Conservation (phyloP, 768 basidiomycete genomes). For the Tylopilus sp. region DNA sequence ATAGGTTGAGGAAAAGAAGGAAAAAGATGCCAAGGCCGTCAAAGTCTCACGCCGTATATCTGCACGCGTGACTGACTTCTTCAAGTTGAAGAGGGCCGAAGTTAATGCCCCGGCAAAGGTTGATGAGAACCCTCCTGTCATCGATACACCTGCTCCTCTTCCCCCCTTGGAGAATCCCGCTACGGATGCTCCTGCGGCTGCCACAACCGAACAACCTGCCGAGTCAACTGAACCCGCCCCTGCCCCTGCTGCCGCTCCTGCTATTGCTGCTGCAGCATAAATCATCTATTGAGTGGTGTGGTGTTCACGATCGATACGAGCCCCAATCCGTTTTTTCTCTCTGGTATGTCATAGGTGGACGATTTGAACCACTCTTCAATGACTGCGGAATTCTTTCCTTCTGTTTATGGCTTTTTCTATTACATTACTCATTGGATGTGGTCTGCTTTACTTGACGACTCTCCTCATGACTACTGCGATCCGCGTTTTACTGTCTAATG, state of each 20-base stretch:
- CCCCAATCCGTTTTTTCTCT: conserved; percentile 31
- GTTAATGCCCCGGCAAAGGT: conserved; percentile 73
- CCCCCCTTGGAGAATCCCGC: conserved; percentile 84
- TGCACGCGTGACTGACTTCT: conserved; percentile 76
- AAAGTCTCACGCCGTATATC: conserved; percentile 86
- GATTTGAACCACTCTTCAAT: conserved; percentile 33
- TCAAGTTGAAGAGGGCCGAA: conserved; percentile 70
- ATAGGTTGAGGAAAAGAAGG: conserved; percentile 47
- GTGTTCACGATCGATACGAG: conserved; percentile 46
- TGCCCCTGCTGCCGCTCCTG: conserved; percentile 52
- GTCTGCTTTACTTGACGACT: conserved; percentile 55
- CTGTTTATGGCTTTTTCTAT: conserved; percentile 33
- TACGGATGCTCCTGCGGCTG: conserved; percentile 39
- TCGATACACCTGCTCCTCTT: conserved; percentile 77
- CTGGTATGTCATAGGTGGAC: conserved; percentile 38
- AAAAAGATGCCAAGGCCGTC: conserved; percentile 45
- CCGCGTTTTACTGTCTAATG: conserved; percentile 62
- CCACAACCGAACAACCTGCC: conserved; percentile 32
- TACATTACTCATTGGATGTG: conserved; percentile 59
- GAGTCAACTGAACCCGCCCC: conserved; percentile 40
- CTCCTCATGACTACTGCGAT: conserved; percentile 60
- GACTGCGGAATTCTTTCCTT: conserved; percentile 36
- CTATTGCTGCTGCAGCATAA: conserved; percentile 82
- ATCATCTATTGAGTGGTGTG: conserved; percentile 14
- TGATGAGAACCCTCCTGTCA: conserved; percentile 84